Conservation (phyloP, 2,329 filamentous ascomycete species). For the Aphanoascus verrucosus region DNA sequence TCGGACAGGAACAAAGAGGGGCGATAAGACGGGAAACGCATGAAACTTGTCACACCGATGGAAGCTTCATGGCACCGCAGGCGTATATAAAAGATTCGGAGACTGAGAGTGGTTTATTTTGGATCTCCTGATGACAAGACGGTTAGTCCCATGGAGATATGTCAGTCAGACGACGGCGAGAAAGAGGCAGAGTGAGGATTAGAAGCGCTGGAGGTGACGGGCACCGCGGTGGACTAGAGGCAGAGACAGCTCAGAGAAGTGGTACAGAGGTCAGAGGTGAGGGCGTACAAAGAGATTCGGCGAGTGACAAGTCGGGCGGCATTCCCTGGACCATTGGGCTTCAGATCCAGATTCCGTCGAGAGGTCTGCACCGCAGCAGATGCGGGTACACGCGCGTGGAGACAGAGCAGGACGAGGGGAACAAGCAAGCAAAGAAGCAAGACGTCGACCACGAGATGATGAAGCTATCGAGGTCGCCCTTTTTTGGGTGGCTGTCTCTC, state of each 20-base stretch:
- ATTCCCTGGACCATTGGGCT: slow-evolving; percentile 11
- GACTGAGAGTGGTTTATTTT: slow-evolving; percentile 1
- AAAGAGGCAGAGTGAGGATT: not conserved
- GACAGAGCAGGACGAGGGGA: not conserved
- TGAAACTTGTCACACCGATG: slow-evolving; percentile 19
- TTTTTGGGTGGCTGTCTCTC: too few relatives aligned
- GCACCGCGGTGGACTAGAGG: not conserved
- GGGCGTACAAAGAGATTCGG: slow-evolving; percentile 17
- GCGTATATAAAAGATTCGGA: not conserved
- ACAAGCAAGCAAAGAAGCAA: not conserved
- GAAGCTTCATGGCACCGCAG: slow-evolving; percentile 19
- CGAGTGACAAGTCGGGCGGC: slow-evolving; percentile 10
- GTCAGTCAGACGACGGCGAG: not conserved
- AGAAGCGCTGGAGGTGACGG: not conserved
- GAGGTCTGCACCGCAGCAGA: slow-evolving; percentile 3
- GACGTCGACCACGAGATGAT: not conserved
- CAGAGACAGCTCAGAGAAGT: slow-evolving; percentile 11
- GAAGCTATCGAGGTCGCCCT: not conserved
- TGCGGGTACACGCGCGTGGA: slow-evolving; percentile 5
- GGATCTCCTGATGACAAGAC: slow-evolving; percentile 1
- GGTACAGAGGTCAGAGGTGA: slow-evolving; percentile 15
- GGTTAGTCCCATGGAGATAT: not conserved
- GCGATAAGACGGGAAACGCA: slow-evolving; percentile 17
- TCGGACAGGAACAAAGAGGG: slow-evolving; percentile 17
- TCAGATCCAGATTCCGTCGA: slow-evolving; percentile 7